Percentiles rank a stretch among this genome's conserved stretches.
Evolutionary conservation across 495 filamentous ascomycete species (phyloP).

Genomic region (Aspergillus diversus): DNA sequence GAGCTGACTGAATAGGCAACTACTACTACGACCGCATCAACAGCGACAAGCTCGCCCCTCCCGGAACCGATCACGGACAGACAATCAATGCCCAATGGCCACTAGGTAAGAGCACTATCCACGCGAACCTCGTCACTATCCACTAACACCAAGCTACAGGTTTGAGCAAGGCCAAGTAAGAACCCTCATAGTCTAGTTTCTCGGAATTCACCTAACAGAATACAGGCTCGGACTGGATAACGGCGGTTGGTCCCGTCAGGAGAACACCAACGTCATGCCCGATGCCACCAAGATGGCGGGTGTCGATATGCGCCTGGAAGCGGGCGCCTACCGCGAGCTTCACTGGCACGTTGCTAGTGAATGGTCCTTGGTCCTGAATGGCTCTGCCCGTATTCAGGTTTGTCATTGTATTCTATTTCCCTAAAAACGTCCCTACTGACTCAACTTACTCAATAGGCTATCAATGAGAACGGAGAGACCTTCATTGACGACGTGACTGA

Average conservation of each 20-base stretch:
- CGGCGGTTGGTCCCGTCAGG: conserved; percentile 72
- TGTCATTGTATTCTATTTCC: not conserved
- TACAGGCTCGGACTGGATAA: conserved; percentile 54
- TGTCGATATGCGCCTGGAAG: conserved; percentile 75
- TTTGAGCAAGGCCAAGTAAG: conserved; percentile 61
- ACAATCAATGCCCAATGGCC: conserved; percentile 74
- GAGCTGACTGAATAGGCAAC: conserved; percentile 43
- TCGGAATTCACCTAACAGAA: conserved; percentile 10
- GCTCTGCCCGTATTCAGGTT: conserved; percentile 59
- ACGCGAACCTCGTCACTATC: no score
- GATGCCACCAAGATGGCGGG: conserved; percentile 70
- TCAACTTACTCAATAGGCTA: conserved; percentile 40
- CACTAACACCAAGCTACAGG: conserved; percentile 26
- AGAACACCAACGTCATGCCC: conserved; percentile 66
- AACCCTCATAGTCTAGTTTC: not conserved
- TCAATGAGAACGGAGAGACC: conserved; percentile 65
- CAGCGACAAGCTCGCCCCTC: conserved; percentile 67
- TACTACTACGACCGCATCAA: conserved; percentile 65
- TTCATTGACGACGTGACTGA: conserved; percentile 68
- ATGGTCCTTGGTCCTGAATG: conserved; percentile 69
- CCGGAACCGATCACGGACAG: conserved; percentile 64
- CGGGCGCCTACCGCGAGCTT: conserved; percentile 67
- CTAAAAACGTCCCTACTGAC: not conserved
- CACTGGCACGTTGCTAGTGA: conserved; percentile 75
- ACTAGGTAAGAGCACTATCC: conserved; percentile 50